Percentiles rank a stretch among this genome's conserved stretches.
These are phyloP conservation scores for Rhynchospora pubera DNA, from an alignment of 176 grass and related monocot genomes.

Conservation along the genomic window DNA sequence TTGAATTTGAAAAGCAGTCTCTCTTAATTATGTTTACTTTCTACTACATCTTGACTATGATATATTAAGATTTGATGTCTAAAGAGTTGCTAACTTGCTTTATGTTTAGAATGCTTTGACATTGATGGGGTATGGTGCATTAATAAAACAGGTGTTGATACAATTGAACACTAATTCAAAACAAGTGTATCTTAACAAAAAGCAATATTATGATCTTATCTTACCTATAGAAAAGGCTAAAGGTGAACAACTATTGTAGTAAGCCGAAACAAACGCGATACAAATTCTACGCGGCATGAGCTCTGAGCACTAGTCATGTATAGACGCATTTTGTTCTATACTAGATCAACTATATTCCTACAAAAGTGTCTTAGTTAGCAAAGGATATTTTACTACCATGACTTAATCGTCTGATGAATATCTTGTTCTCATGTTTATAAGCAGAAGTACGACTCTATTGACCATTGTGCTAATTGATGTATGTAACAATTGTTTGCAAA, in stretches of 20 bases:
- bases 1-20: too few species aligned
- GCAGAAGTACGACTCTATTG: neutral
- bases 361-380: neutral
- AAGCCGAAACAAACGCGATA: neutral
- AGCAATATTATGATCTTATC: neutral
- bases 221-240: neutral
- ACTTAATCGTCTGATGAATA: neutral
- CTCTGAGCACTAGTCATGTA: neutral
- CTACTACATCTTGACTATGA: neutral
- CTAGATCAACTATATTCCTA: neutral
- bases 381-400: neutral
- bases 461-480: neutral
- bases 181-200: neutral
- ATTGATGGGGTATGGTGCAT: neutral
- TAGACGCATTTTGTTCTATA: neutral
- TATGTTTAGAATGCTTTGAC: neutral
- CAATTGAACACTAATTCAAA: neutral
- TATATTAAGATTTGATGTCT: neutral
- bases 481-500: neutral
- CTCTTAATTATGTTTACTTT: neutral
- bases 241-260: neutral
- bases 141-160: neutral
- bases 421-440: neutral
- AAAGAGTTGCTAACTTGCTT: neutral
- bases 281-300: neutral